Base-by-base conservation (phyloP, 1,284 basidiomycete species). In the Papiliotrema flavescens region DNA sequence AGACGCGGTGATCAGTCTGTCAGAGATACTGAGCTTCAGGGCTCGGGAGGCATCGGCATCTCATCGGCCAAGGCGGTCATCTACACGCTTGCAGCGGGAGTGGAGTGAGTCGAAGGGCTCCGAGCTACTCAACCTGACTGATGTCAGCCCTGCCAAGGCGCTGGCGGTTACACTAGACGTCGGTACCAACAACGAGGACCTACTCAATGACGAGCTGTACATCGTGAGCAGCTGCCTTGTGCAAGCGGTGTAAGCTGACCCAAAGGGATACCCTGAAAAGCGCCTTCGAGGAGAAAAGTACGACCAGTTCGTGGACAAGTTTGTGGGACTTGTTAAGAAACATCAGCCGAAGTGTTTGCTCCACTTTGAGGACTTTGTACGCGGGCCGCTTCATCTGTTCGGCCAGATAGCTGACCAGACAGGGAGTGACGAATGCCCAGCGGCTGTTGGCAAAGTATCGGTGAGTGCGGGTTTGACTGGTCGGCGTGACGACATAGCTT, bases 11-110 rank as follows among this genome's bases (percentile, higher is more conserved):
- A 37, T 13, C 4, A 8, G 6, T 3, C 6, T n/a, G 8, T 32
- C 22, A 23, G 14, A 4, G 32, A 22, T 3, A 26, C 24, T 49
- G 26, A 49, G 8, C 19, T 3, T 3, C 23, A 53, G 62, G 68
- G 68, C 15, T 70, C 68, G 14, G 68, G 68, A 1, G 76, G 76
- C n/a, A 76, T 78, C 49, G 74, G 75, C 23, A 94, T 95, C 61
- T 87, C 88, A 0, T 83, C 87, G 6, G 89, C 90, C 14, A 69
- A 69, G 49, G 69, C 67, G 19, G 86, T 82, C 13, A 85, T 93
- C 36, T 91, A 92, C 67, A 86, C 86, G 0, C 79, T 90, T 28
- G 83, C 90, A 36, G 89, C 84, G 36, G 88, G 89, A 11, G 82
- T 93, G 45, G 81, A 91, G 67, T 69, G 42, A 57, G 67, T 57